Conservation (phyloP, 768 basidiomycete species). For the Auricularia auricula-judae region DNA sequence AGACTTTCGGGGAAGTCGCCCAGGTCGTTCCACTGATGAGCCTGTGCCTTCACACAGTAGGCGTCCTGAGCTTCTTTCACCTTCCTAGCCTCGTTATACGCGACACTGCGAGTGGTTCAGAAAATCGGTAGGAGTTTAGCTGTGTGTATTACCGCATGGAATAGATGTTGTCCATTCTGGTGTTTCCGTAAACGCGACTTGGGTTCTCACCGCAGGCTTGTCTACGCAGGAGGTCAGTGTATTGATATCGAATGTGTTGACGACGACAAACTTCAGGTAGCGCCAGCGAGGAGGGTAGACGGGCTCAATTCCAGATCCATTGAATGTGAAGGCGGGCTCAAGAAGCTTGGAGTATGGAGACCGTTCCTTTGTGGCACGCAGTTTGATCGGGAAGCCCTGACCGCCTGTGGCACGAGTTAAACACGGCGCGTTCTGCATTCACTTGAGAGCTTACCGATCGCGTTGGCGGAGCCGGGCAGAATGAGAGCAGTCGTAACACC, state of each 20-base stretch:
- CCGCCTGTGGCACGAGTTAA: conserved; percentile 41
- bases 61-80: conserved; percentile 59
- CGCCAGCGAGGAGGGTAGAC: conserved; percentile 52
- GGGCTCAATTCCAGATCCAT: conserved; percentile 29
- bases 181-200: conserved; percentile 13
- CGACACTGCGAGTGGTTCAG: conserved; percentile 44
- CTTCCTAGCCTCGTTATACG: conserved; percentile 63
- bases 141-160: background rate
- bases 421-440: background rate
- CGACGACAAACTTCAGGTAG: conserved; percentile 57
- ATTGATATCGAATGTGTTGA: background rate
- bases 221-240: conserved; percentile 10
- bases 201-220: conserved; percentile 34
- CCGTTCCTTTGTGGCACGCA: conserved; percentile 64
- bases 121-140: conserved; percentile 38
- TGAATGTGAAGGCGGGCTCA: conserved; percentile 65
- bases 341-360: conserved; percentile 74
- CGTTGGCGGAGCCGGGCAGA: conserved; percentile 66
- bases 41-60: conserved; percentile 54
- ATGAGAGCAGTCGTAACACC: conserved; percentile 82
- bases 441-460: conserved; percentile 43
- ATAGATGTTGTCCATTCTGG: conserved; percentile 49
- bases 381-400: conserved; percentile 80
- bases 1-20: conserved; percentile 59
- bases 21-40: conserved; percentile 19